A percentile compares a stretch with the other conserved stretches of the same genome.
Evolutionary conservation across 1,284 basidiomycete species (phyloP).

Genomic region (Cryptococcus floricola): DNA sequence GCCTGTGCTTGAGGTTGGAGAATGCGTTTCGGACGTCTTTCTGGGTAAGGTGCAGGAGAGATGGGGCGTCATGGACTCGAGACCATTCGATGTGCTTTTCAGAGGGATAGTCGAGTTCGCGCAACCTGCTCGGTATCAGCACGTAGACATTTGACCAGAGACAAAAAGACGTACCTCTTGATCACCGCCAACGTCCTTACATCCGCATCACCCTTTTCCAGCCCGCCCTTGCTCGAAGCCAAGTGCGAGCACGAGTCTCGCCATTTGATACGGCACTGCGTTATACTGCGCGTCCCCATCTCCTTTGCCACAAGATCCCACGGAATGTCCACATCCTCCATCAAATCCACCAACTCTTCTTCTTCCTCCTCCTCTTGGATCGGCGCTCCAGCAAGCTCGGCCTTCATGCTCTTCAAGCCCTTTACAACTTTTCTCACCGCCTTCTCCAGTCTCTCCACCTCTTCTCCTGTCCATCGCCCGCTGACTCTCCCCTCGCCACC

Average conservation of each 20-base stretch:
- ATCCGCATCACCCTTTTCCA: conserved; percentile 2
- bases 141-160: background rate
- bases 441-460: conserved; percentile 4
- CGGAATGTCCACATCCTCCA: conserved; percentile 5
- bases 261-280: conserved; percentile 17
- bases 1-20: background rate
- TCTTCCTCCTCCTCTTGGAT: background rate
- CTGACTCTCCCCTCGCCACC: conserved; percentile 8
- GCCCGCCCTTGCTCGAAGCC: background rate
- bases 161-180: conserved; percentile 1
- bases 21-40: conserved; percentile 3
- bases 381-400: background rate
- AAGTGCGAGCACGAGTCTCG: conserved; percentile 3
- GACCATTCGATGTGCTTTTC: conserved; percentile 12
- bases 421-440: conserved; percentile 6
- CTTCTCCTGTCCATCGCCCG: conserved; percentile 17
- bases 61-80: background rate
- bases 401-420: background rate
- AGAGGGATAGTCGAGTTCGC: conserved; percentile 1
- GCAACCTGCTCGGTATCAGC: background rate
- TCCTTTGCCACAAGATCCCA: conserved; percentile 13
- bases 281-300: conserved; percentile 13
- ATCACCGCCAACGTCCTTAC: background rate
- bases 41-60: background rate
- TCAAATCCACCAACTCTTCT: conserved; percentile 1